phyloP scores from a whole-genome alignment of 83 land plant species.

The Thuja plicata region DNA sequence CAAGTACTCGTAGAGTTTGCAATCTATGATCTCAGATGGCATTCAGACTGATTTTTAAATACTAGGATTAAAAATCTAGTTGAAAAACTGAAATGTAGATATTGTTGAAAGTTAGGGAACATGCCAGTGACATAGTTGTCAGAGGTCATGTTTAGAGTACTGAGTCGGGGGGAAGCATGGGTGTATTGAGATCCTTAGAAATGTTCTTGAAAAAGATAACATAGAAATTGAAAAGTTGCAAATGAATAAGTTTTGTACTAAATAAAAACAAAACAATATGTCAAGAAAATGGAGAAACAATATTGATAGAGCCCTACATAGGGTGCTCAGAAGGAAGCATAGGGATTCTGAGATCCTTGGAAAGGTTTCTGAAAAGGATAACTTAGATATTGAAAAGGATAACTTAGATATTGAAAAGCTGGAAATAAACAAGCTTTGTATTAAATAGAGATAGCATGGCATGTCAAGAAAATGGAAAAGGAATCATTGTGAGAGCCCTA shows the following conservation, averaged over 20 bases:
- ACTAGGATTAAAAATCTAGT: neutral
- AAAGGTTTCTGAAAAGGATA: neutral
- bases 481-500: neutral
- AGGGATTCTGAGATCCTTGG: neutral
- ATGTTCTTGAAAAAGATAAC: neutral
- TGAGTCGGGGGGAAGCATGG: neutral
- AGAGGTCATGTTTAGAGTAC: neutral
- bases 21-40: neutral
- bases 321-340: too few relatives aligned
- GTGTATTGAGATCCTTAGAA: neutral
- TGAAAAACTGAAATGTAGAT: neutral
- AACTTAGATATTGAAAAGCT: neutral
- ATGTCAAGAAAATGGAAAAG: neutral
- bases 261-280: neutral
- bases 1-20: too few relatives aligned
- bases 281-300: neutral
- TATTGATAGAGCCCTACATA: neutral
- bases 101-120: neutral
- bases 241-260: neutral
- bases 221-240: neutral
- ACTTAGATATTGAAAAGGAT: neutral
- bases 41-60: neutral
- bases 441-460: neutral
- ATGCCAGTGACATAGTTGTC: neutral
- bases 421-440: neutral